Evolutionary conservation across 371 early-diverging fungal species (phyloP).

Genomic region (Saksenaea vasiformis): DNA sequence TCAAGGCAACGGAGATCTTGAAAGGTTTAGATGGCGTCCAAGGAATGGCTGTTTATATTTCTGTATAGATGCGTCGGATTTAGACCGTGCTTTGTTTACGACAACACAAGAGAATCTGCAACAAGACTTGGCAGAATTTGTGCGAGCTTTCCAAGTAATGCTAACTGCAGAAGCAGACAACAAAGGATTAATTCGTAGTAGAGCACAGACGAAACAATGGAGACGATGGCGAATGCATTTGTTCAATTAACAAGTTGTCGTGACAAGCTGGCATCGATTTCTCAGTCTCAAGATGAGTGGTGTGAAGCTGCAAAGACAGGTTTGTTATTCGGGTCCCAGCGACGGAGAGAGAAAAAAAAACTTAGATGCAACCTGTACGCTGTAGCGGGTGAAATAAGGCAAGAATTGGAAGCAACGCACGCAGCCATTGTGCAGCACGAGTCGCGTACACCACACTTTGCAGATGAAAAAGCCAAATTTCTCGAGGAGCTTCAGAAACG

Average conservation of each 20-base stretch:
- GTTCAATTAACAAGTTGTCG: constrained; percentile 15
- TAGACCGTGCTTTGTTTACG: constrained; percentile 8
- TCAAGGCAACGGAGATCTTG: not conserved
- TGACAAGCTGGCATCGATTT: not conserved
- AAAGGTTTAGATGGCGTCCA: not conserved
- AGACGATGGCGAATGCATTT: constrained; percentile 11
- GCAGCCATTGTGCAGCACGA: not conserved
- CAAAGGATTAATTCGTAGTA: not conserved
- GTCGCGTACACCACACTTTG: constrained; percentile 10
- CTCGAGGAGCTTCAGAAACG: constrained; percentile 8
- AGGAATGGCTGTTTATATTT: not conserved
- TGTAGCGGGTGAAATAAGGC: constrained; percentile 7
- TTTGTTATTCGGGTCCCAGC: not conserved
- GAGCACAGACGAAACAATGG: not conserved
- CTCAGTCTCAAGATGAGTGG: constrained; percentile 6
- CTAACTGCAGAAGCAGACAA: not conserved
- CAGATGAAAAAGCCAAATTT: constrained; percentile 12
- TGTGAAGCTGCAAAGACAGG: not conserved
- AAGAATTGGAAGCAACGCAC: constrained; percentile 14
- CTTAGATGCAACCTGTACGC: not conserved
- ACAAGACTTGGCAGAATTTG: constrained; percentile 10
- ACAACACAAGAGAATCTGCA: constrained; percentile 9
- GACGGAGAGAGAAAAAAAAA: not conserved
- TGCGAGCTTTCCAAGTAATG: constrained; percentile 10
- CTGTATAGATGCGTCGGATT: not conserved